Base-by-base conservation (phyloP, 129 eudicot genomes). In the Ambrosia trifida region DNA sequence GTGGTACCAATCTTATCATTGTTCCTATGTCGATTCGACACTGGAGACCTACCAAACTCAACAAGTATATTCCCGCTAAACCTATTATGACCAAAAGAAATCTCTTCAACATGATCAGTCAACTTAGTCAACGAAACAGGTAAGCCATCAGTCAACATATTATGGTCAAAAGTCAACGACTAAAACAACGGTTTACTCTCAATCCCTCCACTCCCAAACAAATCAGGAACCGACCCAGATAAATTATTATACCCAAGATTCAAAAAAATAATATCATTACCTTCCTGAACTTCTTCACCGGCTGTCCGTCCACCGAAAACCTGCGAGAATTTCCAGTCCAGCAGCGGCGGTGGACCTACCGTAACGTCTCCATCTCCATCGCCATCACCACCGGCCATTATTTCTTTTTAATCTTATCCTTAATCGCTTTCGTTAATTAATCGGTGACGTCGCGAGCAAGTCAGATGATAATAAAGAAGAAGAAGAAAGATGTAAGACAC, bases 301-400 rank as follows among this genome's bases (percentile, higher is more conserved):
- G 91, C 86, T 33, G 86, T 70, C 28, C 88, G 85, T 81, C 85
- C 97, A 61, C 91, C 97, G 17, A 87, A 90, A 18, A 90, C 97
- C 89, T 90, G 95, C 62, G 95, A 85, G 68, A 85, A 90, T 72
- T 82, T 87, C 97, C 97, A 90, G 53, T 90, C 95, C 3, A 90
- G 89, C 87, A 89, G 84, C 84, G 86, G 75, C 44, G 85, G 90
- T 30, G 87, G 79, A 17, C 80, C 81, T 73, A 83, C 83, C 53
- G 78, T 79, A 38, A 58, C 83, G 56, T 81, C 89, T 79, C 85
- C 86, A 73, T 83, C 87, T 78, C 87, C 62, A 8, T 24, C 62
- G 10, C 7, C 87, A 66, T 87, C 88, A 80, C 83, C 91, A 72
- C 89, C 85, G 77, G 84, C 73, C 91, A 90, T 90, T 64, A 51